Conservation (phyloP, 1,139 yeast species). For the Geotrichum phurueaensis region DNA sequence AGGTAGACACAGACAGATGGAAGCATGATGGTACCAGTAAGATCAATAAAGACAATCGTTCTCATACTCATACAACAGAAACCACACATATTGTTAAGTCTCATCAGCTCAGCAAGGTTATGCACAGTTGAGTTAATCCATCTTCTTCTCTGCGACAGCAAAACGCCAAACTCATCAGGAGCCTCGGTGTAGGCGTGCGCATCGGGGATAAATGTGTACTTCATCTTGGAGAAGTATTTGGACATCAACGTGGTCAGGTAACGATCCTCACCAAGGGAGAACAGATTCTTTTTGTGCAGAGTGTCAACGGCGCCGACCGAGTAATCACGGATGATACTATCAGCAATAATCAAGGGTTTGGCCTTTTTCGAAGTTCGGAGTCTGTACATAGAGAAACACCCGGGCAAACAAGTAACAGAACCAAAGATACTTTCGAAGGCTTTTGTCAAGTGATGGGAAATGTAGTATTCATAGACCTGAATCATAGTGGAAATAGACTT, state of each 20-base stretch:
- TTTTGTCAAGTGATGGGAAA: conserved; percentile 40
- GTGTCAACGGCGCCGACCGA: conserved; percentile 38
- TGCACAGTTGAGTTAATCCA: conserved; percentile 45
- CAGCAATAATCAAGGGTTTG: conserved; percentile 37
- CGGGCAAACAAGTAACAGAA: conserved; percentile 40
- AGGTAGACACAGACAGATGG: conserved; percentile 41
- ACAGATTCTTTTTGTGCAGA: conserved; percentile 40
- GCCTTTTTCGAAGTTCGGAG: conserved; percentile 35
- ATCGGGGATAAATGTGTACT: conserved; percentile 38
- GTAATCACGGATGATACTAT: conserved; percentile 37
- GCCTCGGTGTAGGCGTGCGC: conserved; percentile 42
- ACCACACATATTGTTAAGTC: conserved; percentile 40
- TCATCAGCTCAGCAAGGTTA: conserved; percentile 38
- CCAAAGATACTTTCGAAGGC: conserved; percentile 41
- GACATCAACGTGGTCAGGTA: conserved; percentile 40
- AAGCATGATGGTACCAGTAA: conserved; percentile 39
- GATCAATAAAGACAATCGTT: conserved; percentile 38
- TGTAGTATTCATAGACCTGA: conserved; percentile 41
- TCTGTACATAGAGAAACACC: conserved; percentile 41
- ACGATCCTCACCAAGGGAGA: conserved; percentile 41
- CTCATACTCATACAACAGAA: conserved; percentile 43
- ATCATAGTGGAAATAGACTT: conserved; percentile 39
- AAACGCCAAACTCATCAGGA: conserved; percentile 40
- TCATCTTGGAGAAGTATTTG: conserved; percentile 37
- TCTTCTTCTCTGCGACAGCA: conserved; percentile 41